Percentiles rank a stretch among this genome's conserved stretches.
phyloP scores from a whole-genome alignment of 2,329 filamentous ascomycete species.

The Penicillium sp. region DNA sequence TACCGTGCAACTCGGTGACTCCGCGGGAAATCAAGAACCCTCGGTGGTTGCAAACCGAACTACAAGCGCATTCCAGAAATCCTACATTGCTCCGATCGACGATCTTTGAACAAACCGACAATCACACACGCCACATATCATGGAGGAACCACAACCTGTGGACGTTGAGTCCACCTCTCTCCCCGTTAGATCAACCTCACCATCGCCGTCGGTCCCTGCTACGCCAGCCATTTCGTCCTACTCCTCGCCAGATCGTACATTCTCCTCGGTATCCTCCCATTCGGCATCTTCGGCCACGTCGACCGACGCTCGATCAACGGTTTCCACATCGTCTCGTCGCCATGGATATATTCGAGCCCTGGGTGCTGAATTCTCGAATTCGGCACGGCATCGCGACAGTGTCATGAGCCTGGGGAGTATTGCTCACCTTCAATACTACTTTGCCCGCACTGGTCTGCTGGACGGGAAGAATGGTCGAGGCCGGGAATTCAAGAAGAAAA shows the following conservation, averaged over 20 bases:
- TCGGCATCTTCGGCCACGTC: constrained; percentile 44
- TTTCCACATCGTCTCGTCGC: constrained; percentile 48
- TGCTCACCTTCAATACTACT: constrained; percentile 96
- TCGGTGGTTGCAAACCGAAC: background rate
- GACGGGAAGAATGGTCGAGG: constrained; percentile 89
- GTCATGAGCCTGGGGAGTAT: constrained; percentile 96
- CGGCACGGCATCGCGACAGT: constrained; percentile 82
- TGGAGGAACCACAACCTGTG: constrained; percentile 25
- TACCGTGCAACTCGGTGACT: no score
- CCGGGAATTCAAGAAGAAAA: constrained; percentile 59
- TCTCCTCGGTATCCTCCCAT: constrained; percentile 43
- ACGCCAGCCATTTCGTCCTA: constrained; percentile 43
- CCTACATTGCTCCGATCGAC: background rate
- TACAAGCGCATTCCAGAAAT: background rate
- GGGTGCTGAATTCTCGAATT: constrained; percentile 82
- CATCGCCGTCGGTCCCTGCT: constrained; percentile 38
- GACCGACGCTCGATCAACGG: constrained; percentile 39
- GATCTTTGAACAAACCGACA: constrained; percentile 4
- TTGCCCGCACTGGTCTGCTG: constrained; percentile 84
- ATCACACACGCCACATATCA: constrained; percentile 13
- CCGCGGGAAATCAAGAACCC: no score
- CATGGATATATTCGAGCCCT: constrained; percentile 84
- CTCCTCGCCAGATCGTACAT: constrained; percentile 42
- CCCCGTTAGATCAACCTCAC: constrained; percentile 33
- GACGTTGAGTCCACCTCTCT: constrained; percentile 15